Percentiles rank a stretch among this genome's conserved stretches.
Conservation (phyloP, 2,329 filamentous ascomycete genomes). For the Stemphylium lycopersici region DNA sequence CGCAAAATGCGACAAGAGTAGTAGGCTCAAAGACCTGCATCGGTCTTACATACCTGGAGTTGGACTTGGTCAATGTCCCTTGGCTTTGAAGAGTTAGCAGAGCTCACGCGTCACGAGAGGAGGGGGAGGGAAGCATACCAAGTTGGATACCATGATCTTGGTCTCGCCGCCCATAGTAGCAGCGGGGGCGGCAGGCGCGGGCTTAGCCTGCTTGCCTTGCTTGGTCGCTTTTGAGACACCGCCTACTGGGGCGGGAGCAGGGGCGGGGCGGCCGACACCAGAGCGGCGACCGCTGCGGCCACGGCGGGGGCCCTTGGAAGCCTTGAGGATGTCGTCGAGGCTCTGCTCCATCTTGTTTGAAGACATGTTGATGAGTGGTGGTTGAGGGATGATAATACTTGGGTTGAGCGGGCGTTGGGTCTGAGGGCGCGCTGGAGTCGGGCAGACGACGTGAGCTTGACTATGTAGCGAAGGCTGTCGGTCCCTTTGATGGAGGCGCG, state of each 20-base stretch:
- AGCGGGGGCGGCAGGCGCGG: conserved; percentile 68
- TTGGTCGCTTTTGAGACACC: conserved; percentile 82
- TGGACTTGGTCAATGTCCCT: conserved; percentile 94
- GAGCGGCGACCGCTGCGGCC: conserved; percentile 55
- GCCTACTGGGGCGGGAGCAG: conserved; percentile 74
- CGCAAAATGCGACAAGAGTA: conserved; percentile 41
- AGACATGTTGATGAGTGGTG: conserved; percentile 35
- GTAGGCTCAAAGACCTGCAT: conserved; percentile 55
- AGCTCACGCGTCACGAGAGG: conserved; percentile 1
- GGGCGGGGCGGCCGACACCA: conserved; percentile 58
- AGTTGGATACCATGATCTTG: conserved; percentile 98
- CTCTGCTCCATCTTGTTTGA: conserved; percentile 89
- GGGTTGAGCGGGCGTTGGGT: conserved; percentile 16
- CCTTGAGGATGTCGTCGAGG: conserved; percentile 95
- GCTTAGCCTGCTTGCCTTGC: conserved; percentile 63
- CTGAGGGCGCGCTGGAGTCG: conserved; percentile 19
- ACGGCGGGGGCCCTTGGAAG: conserved; percentile 57
- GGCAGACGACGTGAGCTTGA: conserved; percentile 18
- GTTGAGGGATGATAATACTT: conserved; percentile 18
- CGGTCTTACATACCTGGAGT: conserved; percentile 99
- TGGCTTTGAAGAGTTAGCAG: conserved; percentile 70
- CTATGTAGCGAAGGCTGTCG: conserved; percentile 6
- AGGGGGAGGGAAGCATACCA: conserved; percentile 77
- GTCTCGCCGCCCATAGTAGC: conserved; percentile 71
- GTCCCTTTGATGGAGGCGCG: conserved; percentile 17